Percentiles rank a stretch among this genome's conserved stretches.
Evolutionary conservation across 2,329 filamentous ascomycete genomes (phyloP).

Genomic region (Rhexocercosporidium sp.): DNA sequence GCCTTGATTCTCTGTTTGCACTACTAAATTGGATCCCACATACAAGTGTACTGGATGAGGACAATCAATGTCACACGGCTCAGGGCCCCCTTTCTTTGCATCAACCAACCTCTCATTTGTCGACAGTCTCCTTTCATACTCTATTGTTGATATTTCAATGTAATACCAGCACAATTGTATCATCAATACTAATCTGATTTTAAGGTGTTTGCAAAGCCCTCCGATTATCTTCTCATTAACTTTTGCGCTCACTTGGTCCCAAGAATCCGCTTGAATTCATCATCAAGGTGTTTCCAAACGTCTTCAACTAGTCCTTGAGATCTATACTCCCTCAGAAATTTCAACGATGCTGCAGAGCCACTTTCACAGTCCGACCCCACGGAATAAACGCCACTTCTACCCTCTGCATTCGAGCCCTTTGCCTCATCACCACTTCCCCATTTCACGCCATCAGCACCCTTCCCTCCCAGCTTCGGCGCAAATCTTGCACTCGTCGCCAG

Average conservation of each 20-base stretch:
- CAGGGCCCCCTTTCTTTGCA: no score
- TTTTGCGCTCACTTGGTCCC: background rate
- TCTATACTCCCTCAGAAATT: conserved; percentile 23
- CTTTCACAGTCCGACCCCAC: conserved; percentile 25
- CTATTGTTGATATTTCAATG: no score
- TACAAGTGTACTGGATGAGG: no score
- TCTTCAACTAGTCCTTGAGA: conserved; percentile 25
- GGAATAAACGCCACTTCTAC: conserved; percentile 33
- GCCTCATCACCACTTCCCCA: conserved; percentile 5
- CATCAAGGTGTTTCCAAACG: conserved; percentile 24
- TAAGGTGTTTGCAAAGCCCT: background rate
- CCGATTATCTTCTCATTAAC: background rate
- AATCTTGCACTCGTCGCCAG: conserved; percentile 30
- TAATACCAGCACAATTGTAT: no score
- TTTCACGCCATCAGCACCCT: conserved; percentile 14
- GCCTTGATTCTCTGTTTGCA: no score
- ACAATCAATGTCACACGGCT: no score
- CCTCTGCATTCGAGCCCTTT: conserved; percentile 20
- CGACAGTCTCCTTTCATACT: no score
- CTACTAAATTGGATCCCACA: no score
- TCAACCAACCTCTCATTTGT: no score
- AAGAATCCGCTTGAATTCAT: conserved; percentile 23
- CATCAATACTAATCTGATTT: no score
- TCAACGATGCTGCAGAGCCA: conserved; percentile 15
- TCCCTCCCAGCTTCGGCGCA: conserved; percentile 4